Base-by-base conservation (phyloP, 2,329 filamentous ascomycete species). In the Aspergillus transmontanensis region DNA sequence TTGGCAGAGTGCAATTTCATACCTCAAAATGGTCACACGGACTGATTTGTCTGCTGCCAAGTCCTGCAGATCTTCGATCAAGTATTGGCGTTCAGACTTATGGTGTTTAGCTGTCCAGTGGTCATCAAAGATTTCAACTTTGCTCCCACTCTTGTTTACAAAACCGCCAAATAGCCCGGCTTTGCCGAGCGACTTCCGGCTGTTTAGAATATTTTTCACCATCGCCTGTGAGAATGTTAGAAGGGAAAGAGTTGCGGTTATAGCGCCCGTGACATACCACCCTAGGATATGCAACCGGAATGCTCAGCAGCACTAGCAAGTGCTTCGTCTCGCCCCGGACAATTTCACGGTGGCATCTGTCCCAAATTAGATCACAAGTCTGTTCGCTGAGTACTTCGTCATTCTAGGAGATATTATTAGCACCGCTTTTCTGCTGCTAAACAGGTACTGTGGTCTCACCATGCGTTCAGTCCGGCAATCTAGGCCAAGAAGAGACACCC, bases 21-120 rank as follows among this genome's bases (percentile, higher is more conserved):
- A 88, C 86, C 87, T 92, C 58, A 99, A 85, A 64, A 99, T 93
- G 0, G 94, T 98, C 58, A 99, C 84, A 50, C 95, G 90, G 57
- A 97, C 87, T 16, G 93, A 97, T 76, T 96, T 96, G 75, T 95
- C 93, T 26, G 92, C 93, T 10, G 96, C 94, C 63, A 99, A 84
- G 72, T 97, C 93, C 78, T 99, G 96, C 30, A 99, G 82, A 71
- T 97, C 93, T 74, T 95, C 91, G 46, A 99, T 87, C 66, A 98
- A 84, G 77, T 92, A 90, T 66, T 89, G 92, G 57, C 95, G 88
- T 79, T 99, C 95, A 30, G 88, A 85, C 76, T 98, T 99, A 81
- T 98, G 94, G 73, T 93, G 92, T 75, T 93, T 96, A 43, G 94
- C 92, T 0, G 94, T 97, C 95, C 95, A 99, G 75, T 99, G 94